Evolutionary conservation across 169 alveolate genomes (phyloP).

Genomic region (Eimeria tenella): DNA sequence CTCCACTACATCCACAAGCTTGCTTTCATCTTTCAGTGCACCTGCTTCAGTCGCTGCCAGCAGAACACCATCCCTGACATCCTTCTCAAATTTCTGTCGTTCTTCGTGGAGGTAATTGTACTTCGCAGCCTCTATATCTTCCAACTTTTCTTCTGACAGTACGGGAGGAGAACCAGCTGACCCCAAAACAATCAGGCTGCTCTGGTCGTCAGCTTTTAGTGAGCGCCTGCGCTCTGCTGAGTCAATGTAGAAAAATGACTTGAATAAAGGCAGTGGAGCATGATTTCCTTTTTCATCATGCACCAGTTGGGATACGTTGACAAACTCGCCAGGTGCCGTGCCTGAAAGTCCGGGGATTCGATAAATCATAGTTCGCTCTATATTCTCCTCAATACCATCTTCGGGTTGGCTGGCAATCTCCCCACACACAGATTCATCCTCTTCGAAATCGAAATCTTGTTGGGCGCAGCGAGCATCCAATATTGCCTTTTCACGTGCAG

Average conservation of each 20-base stretch:
- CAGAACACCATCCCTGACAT: conserved; percentile 50
- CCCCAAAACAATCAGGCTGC: conserved; percentile 50
- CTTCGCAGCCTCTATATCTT: conserved; percentile 69
- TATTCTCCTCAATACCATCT: not conserved
- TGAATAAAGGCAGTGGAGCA: conserved; percentile 76
- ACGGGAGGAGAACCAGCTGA: conserved; percentile 50
- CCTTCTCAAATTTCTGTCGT: conserved; percentile 17
- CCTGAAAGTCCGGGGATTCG: conserved; percentile 76
- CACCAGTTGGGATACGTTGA: conserved; percentile 74
- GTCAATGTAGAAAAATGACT: conserved; percentile 79
- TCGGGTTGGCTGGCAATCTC: not conserved
- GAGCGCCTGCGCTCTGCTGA: conserved; percentile 65
- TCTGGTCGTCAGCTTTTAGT: not conserved
- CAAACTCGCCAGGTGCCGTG: conserved; percentile 80
- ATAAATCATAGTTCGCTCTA: conserved; percentile 55
- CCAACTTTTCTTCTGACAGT: conserved; percentile 56
- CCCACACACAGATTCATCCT: conserved; percentile 46
- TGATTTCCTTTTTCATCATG: conserved; percentile 76
- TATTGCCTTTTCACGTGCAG: conserved; percentile 27
- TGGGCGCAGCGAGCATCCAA: not conserved
- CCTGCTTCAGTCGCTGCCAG: conserved; percentile 72
- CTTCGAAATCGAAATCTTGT: conserved; percentile 70
- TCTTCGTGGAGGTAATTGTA: conserved; percentile 66
- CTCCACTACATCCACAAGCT: conserved; percentile 65
- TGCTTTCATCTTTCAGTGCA: conserved; percentile 56